Evolutionary conservation across 108 stramenopile genomes (phyloP), one percentile per base, ranked within the genome.

Genomic region (Cyclostephanos tholiformis): DNA sequence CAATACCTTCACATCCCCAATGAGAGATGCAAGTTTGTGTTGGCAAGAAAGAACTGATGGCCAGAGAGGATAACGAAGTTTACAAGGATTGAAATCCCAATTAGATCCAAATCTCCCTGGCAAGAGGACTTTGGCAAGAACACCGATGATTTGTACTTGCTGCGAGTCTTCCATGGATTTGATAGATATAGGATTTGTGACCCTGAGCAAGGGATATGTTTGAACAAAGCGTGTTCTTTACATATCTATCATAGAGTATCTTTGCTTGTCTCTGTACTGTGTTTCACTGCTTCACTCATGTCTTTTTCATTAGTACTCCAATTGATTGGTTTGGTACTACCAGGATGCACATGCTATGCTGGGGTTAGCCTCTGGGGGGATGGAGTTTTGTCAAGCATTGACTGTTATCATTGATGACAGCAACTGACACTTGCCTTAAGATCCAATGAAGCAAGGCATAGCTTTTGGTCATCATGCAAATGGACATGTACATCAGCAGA

Each of bases 341-440:
- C 51, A 51, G 17, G 89, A 89, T 83, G 71, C 82, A 17, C 71
- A 85, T 16, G 50, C 22, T 10, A 43, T 64, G 20, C 36, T 89
- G 7, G 48, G 62, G 5, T 53, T 87, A 4, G 55, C 20, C 2
- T 32, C 66, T n/a, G 77, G 83, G 29, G 84, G 83, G 2, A 79
- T 85, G 6, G 77, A 87, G 16, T 89, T 71, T 59, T 65, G 70
- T 29, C 89, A 89, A 76, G 89, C 83, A 36, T 50, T 89, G 35
- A 87, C 85, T 3, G 63, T 89, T 26, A 75, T 89, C 55, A 55
- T 89, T 14, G 89, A 89, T 58, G 89, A 89, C 65, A 53, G 71
- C 41, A 51, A 63, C 38, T 82, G 82, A 7, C 69, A 74, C 1
- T 44, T 89, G 1, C 89, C 89, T 0, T 49, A 87, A 9, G 82